Conservation (phyloP, 805 yeast species). For the Candida silvicultrix region DNA sequence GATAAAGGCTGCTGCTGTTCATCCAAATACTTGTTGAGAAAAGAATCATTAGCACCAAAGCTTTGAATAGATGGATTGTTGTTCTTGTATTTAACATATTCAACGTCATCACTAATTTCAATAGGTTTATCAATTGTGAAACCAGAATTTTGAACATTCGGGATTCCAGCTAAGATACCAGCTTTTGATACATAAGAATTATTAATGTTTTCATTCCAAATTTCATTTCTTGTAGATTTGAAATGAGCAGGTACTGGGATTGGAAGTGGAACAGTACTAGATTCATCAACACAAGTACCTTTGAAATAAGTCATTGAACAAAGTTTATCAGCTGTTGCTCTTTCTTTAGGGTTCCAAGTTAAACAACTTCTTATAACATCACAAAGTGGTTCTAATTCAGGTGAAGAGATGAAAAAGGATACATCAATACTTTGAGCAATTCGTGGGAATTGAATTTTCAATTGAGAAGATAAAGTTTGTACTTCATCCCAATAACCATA, state of each 20-base stretch:
- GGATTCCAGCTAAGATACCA: background rate
- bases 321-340: slow-evolving; percentile 46
- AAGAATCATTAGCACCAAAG: background rate
- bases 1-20: background rate
- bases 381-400: slow-evolving; percentile 31
- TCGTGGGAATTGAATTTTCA: slow-evolving; percentile 53
- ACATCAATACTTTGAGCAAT: slow-evolving; percentile 42
- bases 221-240: background rate
- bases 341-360: slow-evolving; percentile 68
- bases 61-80: background rate
- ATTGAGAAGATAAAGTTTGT: slow-evolving; percentile 36
- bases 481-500: slow-evolving; percentile 80
- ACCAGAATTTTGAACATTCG: background rate
- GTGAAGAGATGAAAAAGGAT: slow-evolving; percentile 37
- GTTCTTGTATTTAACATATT: no score
- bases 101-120: no score
- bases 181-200: background rate
- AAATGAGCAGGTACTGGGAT: background rate
- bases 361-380: slow-evolving; percentile 41
- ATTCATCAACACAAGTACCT: slow-evolving; percentile 30
- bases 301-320: slow-evolving; percentile 49
- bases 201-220: background rate
- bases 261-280: background rate
- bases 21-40: background rate
- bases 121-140: background rate